Conservation (phyloP, 2,329 filamentous ascomycete species). For the Pseudogymnoascus sp. region DNA sequence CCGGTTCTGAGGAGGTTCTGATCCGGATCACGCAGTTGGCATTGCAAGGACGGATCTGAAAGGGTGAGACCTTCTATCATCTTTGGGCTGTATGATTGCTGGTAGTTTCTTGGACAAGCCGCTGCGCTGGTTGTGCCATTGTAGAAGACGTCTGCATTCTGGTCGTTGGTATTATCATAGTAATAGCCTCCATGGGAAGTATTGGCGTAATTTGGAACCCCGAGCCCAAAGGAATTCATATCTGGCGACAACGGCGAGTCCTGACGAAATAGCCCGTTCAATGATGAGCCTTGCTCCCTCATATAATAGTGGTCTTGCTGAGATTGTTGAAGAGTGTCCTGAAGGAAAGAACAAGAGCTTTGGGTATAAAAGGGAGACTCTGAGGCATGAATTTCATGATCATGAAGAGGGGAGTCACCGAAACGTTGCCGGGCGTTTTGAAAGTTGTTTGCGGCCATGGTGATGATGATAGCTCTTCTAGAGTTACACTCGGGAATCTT, state of each 20-base stretch:
- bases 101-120: not conserved
- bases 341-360: not conserved
- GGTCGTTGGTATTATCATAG: not conserved
- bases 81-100: constrained; percentile 5
- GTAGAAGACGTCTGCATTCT: not conserved
- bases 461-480: not conserved
- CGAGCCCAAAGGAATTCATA: not conserved
- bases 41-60: constrained; percentile 1
- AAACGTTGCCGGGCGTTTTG: constrained; percentile 3
- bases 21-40: not conserved
- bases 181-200: not conserved
- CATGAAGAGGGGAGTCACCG: constrained; percentile 4
- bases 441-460: constrained; percentile 6
- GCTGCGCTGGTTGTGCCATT: not conserved
- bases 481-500: constrained; percentile 7
- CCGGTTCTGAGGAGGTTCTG: not conserved
- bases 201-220: not conserved
- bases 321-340: not conserved
- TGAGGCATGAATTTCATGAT: not conserved
- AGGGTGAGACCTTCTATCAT: not conserved
- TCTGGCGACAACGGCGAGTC: not conserved
- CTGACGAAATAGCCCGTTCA: not conserved
- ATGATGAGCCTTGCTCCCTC: not conserved
- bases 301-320: not conserved
- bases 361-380: constrained; percentile 4